A percentile compares a stretch with the other conserved stretches of the same genome.
These are phyloP conservation scores for Fagus sylvatica DNA, from an alignment of 306 rosid genomes.

Conservation along the genomic window DNA sequence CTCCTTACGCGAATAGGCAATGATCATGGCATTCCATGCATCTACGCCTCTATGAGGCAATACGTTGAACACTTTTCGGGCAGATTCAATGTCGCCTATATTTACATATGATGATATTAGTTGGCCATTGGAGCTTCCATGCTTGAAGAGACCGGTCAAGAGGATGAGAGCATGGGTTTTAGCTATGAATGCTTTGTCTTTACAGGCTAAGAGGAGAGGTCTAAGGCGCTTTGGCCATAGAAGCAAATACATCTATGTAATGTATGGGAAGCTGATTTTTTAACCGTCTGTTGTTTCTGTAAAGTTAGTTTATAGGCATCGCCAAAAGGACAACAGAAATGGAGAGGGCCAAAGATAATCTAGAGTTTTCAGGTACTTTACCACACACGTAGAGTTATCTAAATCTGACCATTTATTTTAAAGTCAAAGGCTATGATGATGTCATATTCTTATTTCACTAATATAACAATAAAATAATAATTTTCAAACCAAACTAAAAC, in stretches of 20 bases:
- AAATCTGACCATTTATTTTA: too few relatives aligned
- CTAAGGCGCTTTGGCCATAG: constrained; percentile 36
- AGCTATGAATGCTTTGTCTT: constrained; percentile 28
- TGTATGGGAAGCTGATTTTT: not conserved
- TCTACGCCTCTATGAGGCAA: constrained; percentile 27
- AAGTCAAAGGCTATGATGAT: too few relatives aligned
- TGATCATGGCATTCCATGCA: constrained; percentile 49
- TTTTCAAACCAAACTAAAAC: too few relatives aligned
- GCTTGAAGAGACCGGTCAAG: constrained; percentile 21
- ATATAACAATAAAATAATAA: too few relatives aligned
- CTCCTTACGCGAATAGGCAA: constrained; percentile 36
- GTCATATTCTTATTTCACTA: too few relatives aligned
- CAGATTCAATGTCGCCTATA: constrained; percentile 19
- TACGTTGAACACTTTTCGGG: constrained; percentile 43
- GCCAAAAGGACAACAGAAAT: not conserved
- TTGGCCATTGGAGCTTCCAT: constrained; percentile 24
- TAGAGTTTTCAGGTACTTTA: too few relatives aligned
- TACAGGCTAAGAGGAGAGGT: constrained; percentile 34
- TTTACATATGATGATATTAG: constrained; percentile 31
- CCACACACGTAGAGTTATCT: too few relatives aligned
- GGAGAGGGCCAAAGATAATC: not conserved
- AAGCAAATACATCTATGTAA: constrained; percentile 22
- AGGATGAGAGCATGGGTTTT: constrained; percentile 44
- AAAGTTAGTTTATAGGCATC: not conserved
- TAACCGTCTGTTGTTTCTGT: not conserved